Base-by-base conservation (phyloP, 1,139 yeast genomes). In the Pichia sp. region DNA sequence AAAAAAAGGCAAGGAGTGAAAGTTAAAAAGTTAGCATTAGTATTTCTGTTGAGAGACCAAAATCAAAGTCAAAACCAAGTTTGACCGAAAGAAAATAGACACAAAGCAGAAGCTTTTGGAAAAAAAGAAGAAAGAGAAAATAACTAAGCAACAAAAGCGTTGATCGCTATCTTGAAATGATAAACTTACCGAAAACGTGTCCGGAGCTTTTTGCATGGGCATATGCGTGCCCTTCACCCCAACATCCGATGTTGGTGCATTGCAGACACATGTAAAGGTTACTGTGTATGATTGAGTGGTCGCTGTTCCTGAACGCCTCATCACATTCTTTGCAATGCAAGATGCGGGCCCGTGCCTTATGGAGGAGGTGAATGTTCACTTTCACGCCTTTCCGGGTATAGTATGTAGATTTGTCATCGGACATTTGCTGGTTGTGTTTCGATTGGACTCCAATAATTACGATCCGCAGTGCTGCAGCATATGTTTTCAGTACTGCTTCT, bases 211-310 rank as follows among this genome's bases (percentile, higher is more conserved):
- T 77, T 43, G 82, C 82, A 70, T 90, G 96, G 21, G 69, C 65
- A 52, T 73, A 69, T 30, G 86, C 83, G 69, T 88, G 96, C 40
- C 72, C 66, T 34, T 73, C 67, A 49, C 71, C 68, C 69, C 79
- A 73, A 65, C 97, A 90, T 1, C 96, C 96, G 50, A 86, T 82
- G 62, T 80, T 83, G 1, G 93, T 85, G 66, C 97, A 90, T 63
- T 88, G 95, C 46, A 90, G 70, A 68, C 97, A 90, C 71, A 86
- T 78, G 59, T 79, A 82, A 34, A 78, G 25, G 26, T 49, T 78
- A 45, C 10, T 45, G 21, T 13, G 26, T 3, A 16, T 13, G 18
- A 8, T 21, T 36, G 10, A n/a, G 12, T 4, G 13, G 18, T 45
- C 46, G 4, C 40, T 70, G 56, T 80, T 78, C 56, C 62, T 30